Evolutionary conservation across 1,284 basidiomycete genomes (phyloP).

Genomic region (Volvariella surrecta): DNA sequence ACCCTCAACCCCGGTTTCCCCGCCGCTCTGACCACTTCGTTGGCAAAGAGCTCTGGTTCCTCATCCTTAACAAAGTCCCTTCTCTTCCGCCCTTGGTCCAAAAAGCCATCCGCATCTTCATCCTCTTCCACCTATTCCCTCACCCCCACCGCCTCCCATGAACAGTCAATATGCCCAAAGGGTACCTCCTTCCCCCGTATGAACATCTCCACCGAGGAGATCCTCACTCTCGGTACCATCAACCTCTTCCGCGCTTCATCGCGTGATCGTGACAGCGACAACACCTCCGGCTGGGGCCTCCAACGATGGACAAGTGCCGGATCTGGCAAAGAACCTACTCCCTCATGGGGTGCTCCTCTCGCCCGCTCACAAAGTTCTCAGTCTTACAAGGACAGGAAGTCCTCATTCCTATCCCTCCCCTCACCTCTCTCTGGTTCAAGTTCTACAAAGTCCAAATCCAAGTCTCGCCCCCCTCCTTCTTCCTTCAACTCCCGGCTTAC

Average conservation of each 20-base stretch:
- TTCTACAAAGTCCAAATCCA: constrained; percentile 14
- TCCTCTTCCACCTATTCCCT: constrained; percentile 21
- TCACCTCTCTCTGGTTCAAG: constrained; percentile 12
- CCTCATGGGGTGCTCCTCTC: constrained; percentile 20
- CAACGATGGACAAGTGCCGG: constrained; percentile 22
- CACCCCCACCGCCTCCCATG: constrained; percentile 22
- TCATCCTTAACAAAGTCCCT: constrained; percentile 19
- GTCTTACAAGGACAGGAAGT: constrained; percentile 10
- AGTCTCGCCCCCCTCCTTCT: constrained; percentile 7
- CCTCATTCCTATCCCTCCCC: constrained; percentile 6
- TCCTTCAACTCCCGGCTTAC: constrained; percentile 17
- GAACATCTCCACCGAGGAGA: constrained; percentile 30
- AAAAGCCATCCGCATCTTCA: constrained; percentile 15
- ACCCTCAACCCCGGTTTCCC: constrained; percentile 4
- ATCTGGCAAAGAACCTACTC: constrained; percentile 10
- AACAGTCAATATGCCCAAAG: constrained; percentile 14
- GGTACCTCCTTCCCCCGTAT: constrained; percentile 13
- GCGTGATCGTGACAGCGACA: constrained; percentile 12
- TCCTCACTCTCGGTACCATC: constrained; percentile 33
- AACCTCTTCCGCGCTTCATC: constrained; percentile 41
- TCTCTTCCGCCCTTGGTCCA: constrained; percentile 24
- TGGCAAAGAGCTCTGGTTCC: constrained; percentile 17
- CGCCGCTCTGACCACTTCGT: constrained; percentile 8
- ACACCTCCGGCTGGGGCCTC: constrained; percentile 17
- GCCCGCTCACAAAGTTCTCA: constrained; percentile 22